phyloP scores from a whole-genome alignment of 208 protist species.

The Acanthamoeba sp. region DNA sequence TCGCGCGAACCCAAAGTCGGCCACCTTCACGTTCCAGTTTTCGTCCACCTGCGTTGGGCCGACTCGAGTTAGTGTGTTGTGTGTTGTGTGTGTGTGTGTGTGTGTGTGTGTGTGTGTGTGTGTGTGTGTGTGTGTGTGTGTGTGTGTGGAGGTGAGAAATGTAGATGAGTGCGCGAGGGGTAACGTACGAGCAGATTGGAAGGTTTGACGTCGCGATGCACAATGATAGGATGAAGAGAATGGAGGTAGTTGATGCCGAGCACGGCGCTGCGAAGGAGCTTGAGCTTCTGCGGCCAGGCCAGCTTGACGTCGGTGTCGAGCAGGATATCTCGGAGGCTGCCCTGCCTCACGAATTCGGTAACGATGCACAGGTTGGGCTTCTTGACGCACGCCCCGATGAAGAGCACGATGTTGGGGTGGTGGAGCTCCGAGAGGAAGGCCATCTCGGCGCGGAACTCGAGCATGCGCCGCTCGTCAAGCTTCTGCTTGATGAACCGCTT shows the following conservation, averaged over 20 bases:
- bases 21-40: neutral
- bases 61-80: too few species aligned
- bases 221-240: neutral
- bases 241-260: constrained; percentile 34
- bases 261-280: neutral
- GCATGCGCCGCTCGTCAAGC: neutral
- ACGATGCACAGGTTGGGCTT: neutral
- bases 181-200: neutral
- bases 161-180: too few species aligned
- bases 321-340: neutral
- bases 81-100: too few species aligned
- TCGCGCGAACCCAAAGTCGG: constrained; percentile 11
- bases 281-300: neutral
- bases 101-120: too few species aligned
- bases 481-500: neutral
- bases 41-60: neutral
- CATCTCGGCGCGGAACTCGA: constrained; percentile 10
- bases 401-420: constrained; percentile 40
- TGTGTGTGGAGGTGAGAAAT: too few species aligned
- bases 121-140: too few species aligned
- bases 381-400: neutral
- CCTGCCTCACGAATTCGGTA: neutral
- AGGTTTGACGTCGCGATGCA: neutral
- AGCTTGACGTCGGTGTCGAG: neutral
- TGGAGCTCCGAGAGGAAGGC: neutral